Percentiles rank a stretch among this genome's conserved stretches.
Evolutionary conservation across 2,329 filamentous ascomycete species (phyloP).

Genomic region (Exophiala sideris): DNA sequence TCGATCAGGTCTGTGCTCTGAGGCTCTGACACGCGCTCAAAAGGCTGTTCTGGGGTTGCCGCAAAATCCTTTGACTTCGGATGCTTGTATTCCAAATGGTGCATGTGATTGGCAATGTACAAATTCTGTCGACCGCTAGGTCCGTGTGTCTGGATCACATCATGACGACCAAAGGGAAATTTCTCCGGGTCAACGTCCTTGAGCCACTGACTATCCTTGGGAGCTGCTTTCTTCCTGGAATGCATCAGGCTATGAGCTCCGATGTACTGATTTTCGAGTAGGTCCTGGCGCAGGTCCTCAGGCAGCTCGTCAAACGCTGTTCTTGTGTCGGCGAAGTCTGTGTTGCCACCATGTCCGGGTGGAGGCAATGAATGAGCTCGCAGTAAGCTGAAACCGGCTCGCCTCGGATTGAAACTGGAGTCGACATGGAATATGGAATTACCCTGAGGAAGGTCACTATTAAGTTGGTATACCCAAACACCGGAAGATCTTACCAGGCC

Average conservation of each 20-base stretch:
- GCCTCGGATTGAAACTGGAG: slow-evolving; percentile 54
- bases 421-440: slow-evolving; percentile 56
- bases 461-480: background rate
- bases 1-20: slow-evolving; percentile 37
- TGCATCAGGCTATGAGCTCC: slow-evolving; percentile 53
- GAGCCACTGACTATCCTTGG: slow-evolving; percentile 46
- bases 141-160: slow-evolving; percentile 51
- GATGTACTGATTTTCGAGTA: slow-evolving; percentile 43
- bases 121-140: slow-evolving; percentile 47
- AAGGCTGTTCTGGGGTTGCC: slow-evolving; percentile 14
- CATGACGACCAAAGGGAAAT: slow-evolving; percentile 45
- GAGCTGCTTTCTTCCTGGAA: slow-evolving; percentile 48
- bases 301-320: slow-evolving; percentile 50
- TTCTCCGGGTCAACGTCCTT: slow-evolving; percentile 41
- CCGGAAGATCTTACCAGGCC: slow-evolving; percentile 36
- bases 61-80: slow-evolving; percentile 10
- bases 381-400: slow-evolving; percentile 53
- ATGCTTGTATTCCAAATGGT: slow-evolving; percentile 44
- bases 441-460: slow-evolving; percentile 31
- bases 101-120: slow-evolving; percentile 53
- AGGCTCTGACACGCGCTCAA: slow-evolving; percentile 26
- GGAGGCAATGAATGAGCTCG: slow-evolving; percentile 52
- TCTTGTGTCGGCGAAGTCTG: slow-evolving; percentile 54
- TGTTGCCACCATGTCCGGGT: slow-evolving; percentile 46
- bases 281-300: slow-evolving; percentile 32